Conservation (phyloP, 495 filamentous ascomycete genomes). For the Aspergillus steynii region DNA sequence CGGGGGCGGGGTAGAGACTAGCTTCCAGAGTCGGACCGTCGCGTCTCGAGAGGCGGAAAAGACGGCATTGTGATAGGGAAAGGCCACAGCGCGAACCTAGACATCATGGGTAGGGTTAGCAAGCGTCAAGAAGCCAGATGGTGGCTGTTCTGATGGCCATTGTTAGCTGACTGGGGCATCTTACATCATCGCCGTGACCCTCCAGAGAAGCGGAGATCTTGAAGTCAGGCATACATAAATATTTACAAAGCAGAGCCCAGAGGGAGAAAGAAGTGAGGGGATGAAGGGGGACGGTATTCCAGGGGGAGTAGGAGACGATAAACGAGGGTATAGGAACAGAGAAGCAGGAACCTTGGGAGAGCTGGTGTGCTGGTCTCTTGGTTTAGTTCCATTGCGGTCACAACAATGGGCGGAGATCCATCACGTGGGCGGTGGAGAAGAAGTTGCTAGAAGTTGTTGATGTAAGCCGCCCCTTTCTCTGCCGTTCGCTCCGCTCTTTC, state of each 20-base stretch:
- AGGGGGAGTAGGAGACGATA: background rate
- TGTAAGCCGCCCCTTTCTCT: background rate
- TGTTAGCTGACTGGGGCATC: constrained; percentile 30
- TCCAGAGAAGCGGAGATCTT: constrained; percentile 80
- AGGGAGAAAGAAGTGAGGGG: background rate
- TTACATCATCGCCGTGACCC: constrained; percentile 83
- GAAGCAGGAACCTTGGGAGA: background rate
- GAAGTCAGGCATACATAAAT: constrained; percentile 62
- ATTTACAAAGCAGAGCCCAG: constrained; percentile 1
- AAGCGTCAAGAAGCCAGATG: constrained; percentile 9
- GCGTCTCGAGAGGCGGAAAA: constrained; percentile 88
- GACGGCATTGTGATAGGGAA: constrained; percentile 69
- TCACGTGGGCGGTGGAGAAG: constrained; percentile 14
- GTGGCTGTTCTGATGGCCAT: constrained; percentile 14
- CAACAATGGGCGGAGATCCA: constrained; percentile 18
- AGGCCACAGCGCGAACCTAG: constrained; percentile 86
- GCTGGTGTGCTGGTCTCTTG: constrained; percentile 3
- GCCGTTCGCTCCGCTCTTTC: no score
- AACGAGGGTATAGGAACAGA: constrained; percentile 6
- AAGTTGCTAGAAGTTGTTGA: constrained; percentile 10
- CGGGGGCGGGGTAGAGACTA: constrained; percentile 62
- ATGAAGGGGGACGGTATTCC: background rate
- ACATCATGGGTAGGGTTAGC: constrained; percentile 15
- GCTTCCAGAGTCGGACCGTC: constrained; percentile 86
- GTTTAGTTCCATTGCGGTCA: constrained; percentile 10